phyloP scores from a whole-genome alignment of 139 green algal genomes.

The Eudorina sp. region DNA sequence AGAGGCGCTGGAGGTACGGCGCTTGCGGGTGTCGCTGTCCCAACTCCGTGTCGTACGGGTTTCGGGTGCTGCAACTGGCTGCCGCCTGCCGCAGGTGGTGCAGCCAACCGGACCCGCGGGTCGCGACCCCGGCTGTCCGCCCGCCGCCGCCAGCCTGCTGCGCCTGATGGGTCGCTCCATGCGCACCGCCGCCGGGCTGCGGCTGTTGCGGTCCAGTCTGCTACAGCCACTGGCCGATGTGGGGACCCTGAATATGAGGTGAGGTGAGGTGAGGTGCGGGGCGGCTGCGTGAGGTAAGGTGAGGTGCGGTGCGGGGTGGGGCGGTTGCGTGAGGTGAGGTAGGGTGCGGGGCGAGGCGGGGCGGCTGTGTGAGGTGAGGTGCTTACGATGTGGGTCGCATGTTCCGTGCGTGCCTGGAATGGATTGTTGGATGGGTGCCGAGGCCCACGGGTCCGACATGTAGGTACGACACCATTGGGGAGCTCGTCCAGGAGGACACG shows the following conservation, averaged over 20 bases:
- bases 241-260: conserved; percentile 77
- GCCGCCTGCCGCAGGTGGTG: conserved; percentile 59
- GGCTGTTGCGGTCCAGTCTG: conserved; percentile 86
- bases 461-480: conserved; percentile 65
- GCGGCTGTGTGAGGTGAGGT: background rate
- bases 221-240: conserved; percentile 90
- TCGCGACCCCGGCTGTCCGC: background rate
- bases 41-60: too few species aligned
- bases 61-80: too few species aligned
- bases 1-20: conserved; percentile 50
- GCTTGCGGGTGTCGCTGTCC: too few species aligned
- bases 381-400: too few species aligned
- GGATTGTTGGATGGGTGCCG: too few species aligned
- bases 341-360: background rate
- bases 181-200: conserved; percentile 65
- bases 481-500: conserved; percentile 58
- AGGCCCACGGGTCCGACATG: too few species aligned
- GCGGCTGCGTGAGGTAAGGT: background rate
- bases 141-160: conserved; percentile 35
- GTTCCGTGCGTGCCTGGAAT: too few species aligned
- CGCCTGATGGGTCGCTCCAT: conserved; percentile 72
- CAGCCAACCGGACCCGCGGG: conserved; percentile 46
- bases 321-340: background rate
- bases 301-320: background rate
- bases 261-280: conserved; percentile 19